phyloP scores from a whole-genome alignment of 2,329 filamentous ascomycete species.

The Aureobasidium sp. region DNA sequence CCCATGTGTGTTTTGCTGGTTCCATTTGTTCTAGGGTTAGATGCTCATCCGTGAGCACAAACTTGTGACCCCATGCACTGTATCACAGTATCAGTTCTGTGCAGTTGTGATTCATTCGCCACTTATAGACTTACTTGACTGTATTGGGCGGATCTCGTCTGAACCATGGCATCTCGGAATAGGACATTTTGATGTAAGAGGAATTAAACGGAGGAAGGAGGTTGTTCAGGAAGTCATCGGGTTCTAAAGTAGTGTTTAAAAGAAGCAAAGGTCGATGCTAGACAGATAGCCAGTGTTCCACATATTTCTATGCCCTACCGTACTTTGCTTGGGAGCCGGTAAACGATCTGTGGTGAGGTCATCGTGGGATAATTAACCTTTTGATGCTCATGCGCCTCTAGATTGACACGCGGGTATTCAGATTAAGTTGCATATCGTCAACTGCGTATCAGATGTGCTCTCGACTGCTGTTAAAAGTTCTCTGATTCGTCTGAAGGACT shows the following conservation, averaged over 20 bases:
- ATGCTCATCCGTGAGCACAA: constrained; percentile 61
- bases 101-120: neutral
- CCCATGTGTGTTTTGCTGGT: constrained; percentile 58
- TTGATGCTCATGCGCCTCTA: neutral
- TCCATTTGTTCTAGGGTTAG: constrained; percentile 50
- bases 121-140: neutral
- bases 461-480: neutral
- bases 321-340: neutral
- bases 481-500: too few relatives aligned
- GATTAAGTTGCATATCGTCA: neutral
- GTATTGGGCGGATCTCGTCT: neutral
- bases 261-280: neutral
- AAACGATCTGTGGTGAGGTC: neutral
- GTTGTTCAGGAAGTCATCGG: neutral
- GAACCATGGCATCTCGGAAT: neutral
- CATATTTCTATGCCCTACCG: neutral
- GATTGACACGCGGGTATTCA: neutral
- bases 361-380: neutral
- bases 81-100: neutral
- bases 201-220: too few relatives aligned
- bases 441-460: neutral
- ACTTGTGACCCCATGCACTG: constrained; percentile 54
- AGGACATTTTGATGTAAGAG: too few relatives aligned
- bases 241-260: neutral
- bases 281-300: neutral